These are phyloP conservation scores for Wickerhamomyces sp. DNA, from an alignment of 1,139 yeast genomes.

Conservation along the genomic window DNA sequence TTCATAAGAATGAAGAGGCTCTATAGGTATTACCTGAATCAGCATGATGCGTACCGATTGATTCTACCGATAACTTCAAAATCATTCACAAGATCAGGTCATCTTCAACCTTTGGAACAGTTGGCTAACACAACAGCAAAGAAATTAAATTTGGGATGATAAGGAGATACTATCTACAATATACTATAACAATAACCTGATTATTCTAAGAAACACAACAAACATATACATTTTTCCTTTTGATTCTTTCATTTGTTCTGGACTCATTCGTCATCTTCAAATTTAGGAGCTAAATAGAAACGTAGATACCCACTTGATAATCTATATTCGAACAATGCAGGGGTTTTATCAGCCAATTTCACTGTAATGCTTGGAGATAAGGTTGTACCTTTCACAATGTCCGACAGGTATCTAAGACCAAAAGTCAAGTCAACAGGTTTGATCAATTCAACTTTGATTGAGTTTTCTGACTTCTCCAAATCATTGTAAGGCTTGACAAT, in stretches of 20 bases:
- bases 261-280: conserved; percentile 83
- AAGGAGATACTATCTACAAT: no score
- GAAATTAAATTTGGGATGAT: no score
- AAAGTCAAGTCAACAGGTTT: conserved; percentile 88
- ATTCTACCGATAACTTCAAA: conserved; percentile 60
- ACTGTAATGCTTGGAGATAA: conserved; percentile 74
- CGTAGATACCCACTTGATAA: conserved; percentile 91
- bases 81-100: conserved; percentile 41
- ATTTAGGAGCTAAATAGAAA: conserved; percentile 96
- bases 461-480: conserved; percentile 72
- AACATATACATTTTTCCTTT: no score
- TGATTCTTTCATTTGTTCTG: no score
- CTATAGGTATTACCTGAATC: conserved; percentile 81
- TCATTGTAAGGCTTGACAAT: conserved; percentile 82
- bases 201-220: neutral
- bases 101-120: conserved; percentile 21
- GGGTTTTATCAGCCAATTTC: conserved; percentile 86
- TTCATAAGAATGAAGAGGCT: conserved; percentile 78
- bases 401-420: conserved; percentile 85
- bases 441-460: conserved; percentile 71
- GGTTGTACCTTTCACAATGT: conserved; percentile 87
- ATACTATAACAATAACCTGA: neutral
- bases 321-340: conserved; percentile 91
- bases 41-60: conserved; percentile 87
- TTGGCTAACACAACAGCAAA: neutral